Conservation (phyloP, 768 basidiomycete species). For the Porphyrellus cyaneotinctus region DNA sequence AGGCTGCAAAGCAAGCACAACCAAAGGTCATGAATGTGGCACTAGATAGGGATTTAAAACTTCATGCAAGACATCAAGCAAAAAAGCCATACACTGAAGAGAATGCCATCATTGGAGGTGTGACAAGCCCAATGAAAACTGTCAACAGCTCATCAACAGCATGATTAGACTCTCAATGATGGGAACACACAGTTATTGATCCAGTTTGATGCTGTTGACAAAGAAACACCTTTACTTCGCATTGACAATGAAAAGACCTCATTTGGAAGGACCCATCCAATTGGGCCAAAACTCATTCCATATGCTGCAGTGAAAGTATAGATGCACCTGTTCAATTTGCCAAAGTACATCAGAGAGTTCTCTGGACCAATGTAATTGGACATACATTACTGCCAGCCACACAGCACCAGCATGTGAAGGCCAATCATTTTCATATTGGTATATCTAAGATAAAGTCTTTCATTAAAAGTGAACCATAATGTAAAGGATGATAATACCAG, state of each 20-base stretch:
- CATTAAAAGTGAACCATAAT: neutral
- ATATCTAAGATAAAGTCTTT: slow-evolving; percentile 34
- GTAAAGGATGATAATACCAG: slow-evolving; percentile 40
- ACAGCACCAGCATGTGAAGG: slow-evolving; percentile 50
- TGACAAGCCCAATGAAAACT: slow-evolving; percentile 76
- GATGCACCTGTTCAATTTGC: slow-evolving; percentile 42
- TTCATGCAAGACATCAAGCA: neutral
- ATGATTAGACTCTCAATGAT: neutral
- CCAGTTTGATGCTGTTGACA: slow-evolving; percentile 87
- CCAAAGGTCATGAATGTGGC: slow-evolving; percentile 69
- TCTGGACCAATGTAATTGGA: slow-evolving; percentile 1
- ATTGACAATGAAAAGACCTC: slow-evolving; percentile 80
- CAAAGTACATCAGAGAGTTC: neutral
- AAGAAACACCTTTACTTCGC: slow-evolving; percentile 75
- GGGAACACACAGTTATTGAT: slow-evolving; percentile 63
- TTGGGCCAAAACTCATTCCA: slow-evolving; percentile 72
- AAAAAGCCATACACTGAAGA: slow-evolving; percentile 49
- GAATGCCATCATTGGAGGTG: slow-evolving; percentile 58
- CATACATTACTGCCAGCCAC: slow-evolving; percentile 67
- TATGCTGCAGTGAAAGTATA: slow-evolving; percentile 77
- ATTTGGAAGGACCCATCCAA: slow-evolving; percentile 80
- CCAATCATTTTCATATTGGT: slow-evolving; percentile 55
- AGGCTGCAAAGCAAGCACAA: slow-evolving; percentile 58
- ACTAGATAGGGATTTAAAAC: slow-evolving; percentile 31
- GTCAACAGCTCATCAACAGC: slow-evolving; percentile 2